These are phyloP conservation scores for Coffea eugenioides DNA, from an alignment of 257 asterid species.

Conservation along the genomic window DNA sequence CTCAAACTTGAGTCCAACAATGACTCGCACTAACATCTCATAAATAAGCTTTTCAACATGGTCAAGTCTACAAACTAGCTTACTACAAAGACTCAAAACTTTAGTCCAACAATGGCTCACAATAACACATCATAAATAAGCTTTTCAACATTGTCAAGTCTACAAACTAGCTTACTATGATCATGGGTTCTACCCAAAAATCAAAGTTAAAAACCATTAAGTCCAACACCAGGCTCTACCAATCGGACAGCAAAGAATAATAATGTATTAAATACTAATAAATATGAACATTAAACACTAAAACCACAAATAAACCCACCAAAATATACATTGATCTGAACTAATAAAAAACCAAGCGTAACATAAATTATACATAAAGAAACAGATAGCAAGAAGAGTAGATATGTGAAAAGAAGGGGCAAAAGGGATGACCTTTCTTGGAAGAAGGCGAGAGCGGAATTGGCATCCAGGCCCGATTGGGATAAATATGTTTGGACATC, in stretches of 20 bases:
- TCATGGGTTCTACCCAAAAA: not conserved
- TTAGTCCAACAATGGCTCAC: not conserved
- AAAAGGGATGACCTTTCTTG: slow-evolving; percentile 69
- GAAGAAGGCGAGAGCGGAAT: slow-evolving; percentile 79
- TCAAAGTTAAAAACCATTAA: not conserved
- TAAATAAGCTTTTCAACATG: not conserved
- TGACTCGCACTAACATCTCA: not conserved
- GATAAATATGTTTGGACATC: slow-evolving; percentile 81
- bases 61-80: not conserved
- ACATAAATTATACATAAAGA: not conserved
- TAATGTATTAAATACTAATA: not conserved
- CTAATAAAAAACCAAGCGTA: not conserved
- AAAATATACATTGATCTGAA: slow-evolving; percentile 1
- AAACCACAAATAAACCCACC: not conserved
- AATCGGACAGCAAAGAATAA: not conserved
- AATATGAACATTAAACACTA: not conserved
- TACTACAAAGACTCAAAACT: not conserved
- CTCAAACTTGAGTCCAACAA: not conserved
- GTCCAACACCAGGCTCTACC: not conserved
- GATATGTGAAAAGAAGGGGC: not conserved
- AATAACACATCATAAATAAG: not conserved
- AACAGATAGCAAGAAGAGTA: not conserved
- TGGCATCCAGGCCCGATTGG: slow-evolving; percentile 68
- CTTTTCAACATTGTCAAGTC: not conserved
- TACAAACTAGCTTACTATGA: not conserved